Conservation (phyloP, 2,329 filamentous ascomycete species). For the Claviceps spartinae region DNA sequence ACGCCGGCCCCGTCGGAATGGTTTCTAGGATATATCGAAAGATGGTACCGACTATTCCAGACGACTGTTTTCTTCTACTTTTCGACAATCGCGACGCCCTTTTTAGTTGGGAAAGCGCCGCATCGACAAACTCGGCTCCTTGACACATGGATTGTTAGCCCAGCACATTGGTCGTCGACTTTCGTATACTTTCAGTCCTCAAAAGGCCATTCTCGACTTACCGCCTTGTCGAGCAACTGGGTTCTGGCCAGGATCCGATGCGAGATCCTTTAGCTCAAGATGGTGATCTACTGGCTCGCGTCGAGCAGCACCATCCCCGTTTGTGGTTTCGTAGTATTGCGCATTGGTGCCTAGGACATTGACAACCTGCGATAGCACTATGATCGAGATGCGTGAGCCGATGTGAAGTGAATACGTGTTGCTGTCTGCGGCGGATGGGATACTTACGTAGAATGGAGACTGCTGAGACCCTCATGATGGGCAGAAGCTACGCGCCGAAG, state of each 20-base stretch:
- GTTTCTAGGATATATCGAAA: conserved; percentile 33
- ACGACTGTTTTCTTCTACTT: conserved; percentile 29
- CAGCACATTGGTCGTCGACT: neutral
- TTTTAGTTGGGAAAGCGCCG: conserved; percentile 34
- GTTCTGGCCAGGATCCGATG: conserved; percentile 14
- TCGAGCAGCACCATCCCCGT: conserved; percentile 17
- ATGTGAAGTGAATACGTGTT: conserved; percentile 2
- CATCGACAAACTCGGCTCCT: conserved; percentile 41
- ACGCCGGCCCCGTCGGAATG: conserved; percentile 36
- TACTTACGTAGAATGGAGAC: conserved; percentile 30
- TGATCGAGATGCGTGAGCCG: conserved; percentile 11
- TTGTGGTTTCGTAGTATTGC: conserved; percentile 22
- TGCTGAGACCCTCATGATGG: conserved; percentile 27
- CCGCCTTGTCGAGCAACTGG: conserved; percentile 22
- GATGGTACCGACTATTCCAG: conserved; percentile 28
- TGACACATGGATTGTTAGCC: neutral
- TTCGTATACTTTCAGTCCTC: neutral
- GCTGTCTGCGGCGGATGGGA: conserved; percentile 2
- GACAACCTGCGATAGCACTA: conserved; percentile 35
- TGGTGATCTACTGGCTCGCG: conserved; percentile 19
- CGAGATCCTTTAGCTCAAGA: conserved; percentile 18
- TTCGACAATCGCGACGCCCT: conserved; percentile 34
- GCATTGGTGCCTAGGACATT: conserved; percentile 24
- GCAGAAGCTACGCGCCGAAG: conserved; percentile 21
- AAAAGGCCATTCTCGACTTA: conserved; percentile 12